Conservation (phyloP, 1,139 yeast species). For the Yamadazyma buinensis region DNA sequence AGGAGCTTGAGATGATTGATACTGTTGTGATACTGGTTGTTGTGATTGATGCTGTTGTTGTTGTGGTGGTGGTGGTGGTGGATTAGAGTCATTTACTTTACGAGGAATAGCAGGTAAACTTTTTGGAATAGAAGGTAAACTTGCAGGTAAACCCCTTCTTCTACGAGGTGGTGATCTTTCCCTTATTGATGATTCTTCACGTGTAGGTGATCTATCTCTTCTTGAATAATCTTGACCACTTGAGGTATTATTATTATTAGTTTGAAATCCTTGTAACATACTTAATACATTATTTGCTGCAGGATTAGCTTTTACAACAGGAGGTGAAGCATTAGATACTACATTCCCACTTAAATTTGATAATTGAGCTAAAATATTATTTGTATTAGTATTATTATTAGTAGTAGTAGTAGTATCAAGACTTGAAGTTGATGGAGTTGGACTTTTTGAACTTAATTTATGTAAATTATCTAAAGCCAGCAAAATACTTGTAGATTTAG, state of each 20-base stretch:
- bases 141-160: conserved; percentile 14
- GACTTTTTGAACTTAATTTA: conserved; percentile 26
- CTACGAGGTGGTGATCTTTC: conserved; percentile 30
- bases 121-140: conserved; percentile 6
- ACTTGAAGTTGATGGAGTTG: conserved; percentile 19
- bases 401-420: conserved; percentile 11
- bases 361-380: conserved; percentile 42
- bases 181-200: conserved; percentile 21
- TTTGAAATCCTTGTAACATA: conserved; percentile 6
- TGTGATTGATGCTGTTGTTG: conserved; percentile 5
- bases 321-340: conserved; percentile 15
- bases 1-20: no score
- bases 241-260: conserved; percentile 7
- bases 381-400: conserved; percentile 12
- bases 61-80: not conserved
- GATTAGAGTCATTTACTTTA: not conserved
- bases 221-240: conserved; percentile 35
- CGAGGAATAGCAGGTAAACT: conserved; percentile 6
- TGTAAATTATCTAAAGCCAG: conserved; percentile 63
- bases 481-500: conserved; percentile 45
- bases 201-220: conserved; percentile 53
- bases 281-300: conserved; percentile 4
- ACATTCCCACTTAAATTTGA: conserved; percentile 32
- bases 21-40: conserved; percentile 7
- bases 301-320: not conserved